Evolutionary conservation across 2,329 filamentous ascomycete species (phyloP), one percentile per base, ranked within the genome.

Genomic region (Thielaviopsis ethacetica): DNA sequence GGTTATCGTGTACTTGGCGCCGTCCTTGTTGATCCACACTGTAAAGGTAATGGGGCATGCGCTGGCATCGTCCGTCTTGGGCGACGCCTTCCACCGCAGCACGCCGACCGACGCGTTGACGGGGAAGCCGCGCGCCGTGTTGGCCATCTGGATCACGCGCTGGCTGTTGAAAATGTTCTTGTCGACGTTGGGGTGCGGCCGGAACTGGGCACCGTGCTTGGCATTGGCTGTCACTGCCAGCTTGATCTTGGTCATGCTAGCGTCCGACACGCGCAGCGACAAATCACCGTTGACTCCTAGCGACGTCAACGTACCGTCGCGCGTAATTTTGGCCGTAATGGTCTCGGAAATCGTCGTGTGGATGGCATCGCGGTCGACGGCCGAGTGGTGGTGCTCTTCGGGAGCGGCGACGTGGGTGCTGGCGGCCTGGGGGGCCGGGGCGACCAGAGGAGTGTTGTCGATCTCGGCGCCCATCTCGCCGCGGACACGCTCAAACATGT

Each of bases 141-240:
- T 95, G 72, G 86, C 90, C 71, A 97, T 85, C 72, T 97, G 93
- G 63, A 98, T 91, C 26, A 80, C 74, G 69, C 88, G 93, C 65
- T 83, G 82, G 68, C 78, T 85, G 68, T 84, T 90, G 78, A 97
- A 98, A 13, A 88, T 76, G 58, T 81, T 80, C 69, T 88, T 91
- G 74, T 98, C 91, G 59, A 98, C 91, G 69, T 97, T 97, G 57
- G 93, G 93, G 70, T 98, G 93, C 47, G 91, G 93, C 66, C 90
- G 86, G 76, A 96, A 93, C 70, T 96, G 90, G 19, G 86, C 91
- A 62, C 88, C 88, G 64, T 90, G 85, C 51, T 83, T 89, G 51
- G 90, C 77, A 62, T 85, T 83, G 34, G 90, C 83, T 44, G 80
- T 78, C 47, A 97, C 79, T 64, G 84, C 83, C 59, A 98, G 83